These are phyloP conservation scores for Sarcodon aspratus DNA, from an alignment of 768 basidiomycete species.

Conservation along the genomic window DNA sequence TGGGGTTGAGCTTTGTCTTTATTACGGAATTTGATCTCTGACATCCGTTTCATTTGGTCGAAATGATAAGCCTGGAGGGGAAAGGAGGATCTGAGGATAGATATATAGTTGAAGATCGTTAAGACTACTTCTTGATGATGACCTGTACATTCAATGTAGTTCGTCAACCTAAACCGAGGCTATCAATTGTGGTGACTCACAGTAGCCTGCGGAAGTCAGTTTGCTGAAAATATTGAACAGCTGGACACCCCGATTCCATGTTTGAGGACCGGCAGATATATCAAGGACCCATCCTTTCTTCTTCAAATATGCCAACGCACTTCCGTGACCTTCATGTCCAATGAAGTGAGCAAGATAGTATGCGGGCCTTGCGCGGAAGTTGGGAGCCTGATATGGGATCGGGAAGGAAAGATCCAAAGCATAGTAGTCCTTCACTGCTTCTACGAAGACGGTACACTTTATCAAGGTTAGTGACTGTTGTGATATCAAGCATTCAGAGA, in stretches of 20 bases:
- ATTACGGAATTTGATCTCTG: conserved; percentile 34
- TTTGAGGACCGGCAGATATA: conserved; percentile 19
- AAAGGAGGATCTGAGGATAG: conserved; percentile 10
- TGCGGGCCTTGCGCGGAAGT: conserved; percentile 28
- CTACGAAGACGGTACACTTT: conserved; percentile 25
- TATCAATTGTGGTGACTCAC: conserved; percentile 17
- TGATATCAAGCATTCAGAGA: too few species aligned
- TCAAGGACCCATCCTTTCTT: conserved; percentile 29
- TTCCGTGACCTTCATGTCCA: conserved; percentile 41
- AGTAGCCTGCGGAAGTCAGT: conserved; percentile 37
- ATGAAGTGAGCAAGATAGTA: conserved; percentile 33
- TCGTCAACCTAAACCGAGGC: not conserved
- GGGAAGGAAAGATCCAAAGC: conserved; percentile 26
- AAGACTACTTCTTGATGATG: conserved; percentile 31
- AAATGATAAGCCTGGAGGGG: conserved; percentile 20
- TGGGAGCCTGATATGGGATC: conserved; percentile 22
- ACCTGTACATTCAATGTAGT: conserved; percentile 8
- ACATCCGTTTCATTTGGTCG: conserved; percentile 30
- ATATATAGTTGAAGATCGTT: conserved; percentile 30
- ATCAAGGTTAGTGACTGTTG: too few species aligned
- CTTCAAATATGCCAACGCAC: conserved; percentile 38
- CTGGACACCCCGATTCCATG: conserved; percentile 20
- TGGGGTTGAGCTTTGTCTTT: conserved; percentile 32
- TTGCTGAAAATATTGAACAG: conserved; percentile 32
- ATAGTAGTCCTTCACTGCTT: conserved; percentile 33